phyloP scores from a whole-genome alignment of 495 filamentous ascomycete genomes.

The Talaromyces ruber region DNA sequence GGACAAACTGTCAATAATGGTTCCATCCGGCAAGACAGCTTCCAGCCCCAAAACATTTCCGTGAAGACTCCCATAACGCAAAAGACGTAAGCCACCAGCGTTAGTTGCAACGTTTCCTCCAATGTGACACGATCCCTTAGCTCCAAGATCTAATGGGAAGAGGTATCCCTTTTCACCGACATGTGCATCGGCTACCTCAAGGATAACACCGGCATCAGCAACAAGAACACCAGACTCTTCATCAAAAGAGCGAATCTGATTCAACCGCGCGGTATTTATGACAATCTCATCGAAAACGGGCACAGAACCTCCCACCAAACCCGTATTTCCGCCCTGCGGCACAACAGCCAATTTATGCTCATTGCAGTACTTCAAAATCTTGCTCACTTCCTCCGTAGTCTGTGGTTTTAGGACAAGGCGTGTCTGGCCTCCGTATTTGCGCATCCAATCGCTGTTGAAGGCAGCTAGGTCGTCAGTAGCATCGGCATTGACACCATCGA shows the following conservation, averaged over 20 bases:
- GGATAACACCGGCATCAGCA: constrained; percentile 80
- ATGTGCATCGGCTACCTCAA: constrained; percentile 80
- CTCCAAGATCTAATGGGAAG: constrained; percentile 91
- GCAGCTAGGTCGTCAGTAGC: constrained; percentile 73
- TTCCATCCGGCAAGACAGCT: constrained; percentile 87
- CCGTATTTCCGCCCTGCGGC: constrained; percentile 96
- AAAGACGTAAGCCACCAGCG: constrained; percentile 79
- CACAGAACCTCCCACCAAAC: constrained; percentile 87
- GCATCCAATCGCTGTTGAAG: constrained; percentile 98
- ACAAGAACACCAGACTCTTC: constrained; percentile 86
- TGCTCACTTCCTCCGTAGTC: constrained; percentile 74
- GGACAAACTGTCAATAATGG: constrained; percentile 78
- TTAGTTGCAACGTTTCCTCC: constrained; percentile 99
- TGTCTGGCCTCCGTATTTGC: constrained; percentile 90
- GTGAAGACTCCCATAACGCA: constrained; percentile 90
- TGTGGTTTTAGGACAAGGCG: constrained; percentile 78
- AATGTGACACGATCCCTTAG: constrained; percentile 95
- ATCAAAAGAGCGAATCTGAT: constrained; percentile 84
- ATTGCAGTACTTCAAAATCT: constrained; percentile 89
- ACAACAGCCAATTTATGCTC: constrained; percentile 84
- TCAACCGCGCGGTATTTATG: constrained; percentile 81
- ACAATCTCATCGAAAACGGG: constrained; percentile 98
- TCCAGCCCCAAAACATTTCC: constrained; percentile 88
- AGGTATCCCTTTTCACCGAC: constrained; percentile 71
- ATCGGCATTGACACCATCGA: constrained; percentile 70